phyloP scores from a whole-genome alignment of 2,329 filamentous ascomycete species.

The Colletotrichum zoysiae region DNA sequence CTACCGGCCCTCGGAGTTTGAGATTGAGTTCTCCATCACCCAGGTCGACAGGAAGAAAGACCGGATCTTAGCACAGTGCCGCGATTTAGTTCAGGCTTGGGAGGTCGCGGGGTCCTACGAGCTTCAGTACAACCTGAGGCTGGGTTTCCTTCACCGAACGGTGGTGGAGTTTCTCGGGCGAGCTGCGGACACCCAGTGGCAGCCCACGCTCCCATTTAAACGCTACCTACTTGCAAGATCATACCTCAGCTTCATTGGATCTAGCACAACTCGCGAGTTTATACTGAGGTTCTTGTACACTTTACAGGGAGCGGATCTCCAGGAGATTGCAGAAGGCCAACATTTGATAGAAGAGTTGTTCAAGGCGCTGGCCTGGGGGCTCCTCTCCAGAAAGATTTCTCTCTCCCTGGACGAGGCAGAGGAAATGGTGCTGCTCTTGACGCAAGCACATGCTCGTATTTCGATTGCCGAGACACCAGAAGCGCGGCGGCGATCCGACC shows the following conservation, averaged over 20 bases:
- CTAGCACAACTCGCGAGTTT: no score
- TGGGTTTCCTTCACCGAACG: constrained; percentile 23
- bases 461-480: no score
- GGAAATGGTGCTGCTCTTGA: neutral
- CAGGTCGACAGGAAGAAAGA: no score
- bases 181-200: neutral
- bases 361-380: no score
- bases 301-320: neutral
- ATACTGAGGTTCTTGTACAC: neutral
- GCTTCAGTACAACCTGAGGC: neutral
- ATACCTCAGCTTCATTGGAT: no score
- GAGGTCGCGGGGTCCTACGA: neutral
- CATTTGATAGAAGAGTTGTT: fast-evolving
- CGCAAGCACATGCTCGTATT: neutral
- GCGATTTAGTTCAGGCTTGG: constrained; percentile 17
- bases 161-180: constrained; percentile 15
- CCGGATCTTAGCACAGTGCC: constrained; percentile 4
- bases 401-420: no score
- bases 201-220: neutral
- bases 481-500: no score
- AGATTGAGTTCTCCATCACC: no score
- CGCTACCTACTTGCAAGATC: neutral
- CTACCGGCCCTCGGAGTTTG: no score
- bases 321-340: neutral
- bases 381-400: no score